Evolutionary conservation across 1,284 basidiomycete genomes (phyloP), one percentile per base, ranked within the genome.

Genomic region (Tilletiaria anomala): DNA sequence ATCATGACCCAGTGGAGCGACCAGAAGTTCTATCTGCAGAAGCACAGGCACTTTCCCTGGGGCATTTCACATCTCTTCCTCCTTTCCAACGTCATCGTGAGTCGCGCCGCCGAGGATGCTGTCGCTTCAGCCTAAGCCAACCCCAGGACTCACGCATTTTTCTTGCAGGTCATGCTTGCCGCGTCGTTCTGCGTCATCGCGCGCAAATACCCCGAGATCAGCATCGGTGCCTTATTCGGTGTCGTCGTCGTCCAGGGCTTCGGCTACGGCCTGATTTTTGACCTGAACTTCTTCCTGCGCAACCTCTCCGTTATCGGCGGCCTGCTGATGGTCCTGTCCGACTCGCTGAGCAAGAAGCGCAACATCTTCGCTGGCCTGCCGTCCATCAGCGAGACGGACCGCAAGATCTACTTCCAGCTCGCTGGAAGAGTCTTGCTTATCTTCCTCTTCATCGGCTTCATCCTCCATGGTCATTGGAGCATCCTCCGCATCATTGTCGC

Each of bases 271-370:
- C 80, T 91, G 61, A 87, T 91, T 57, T 91, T 89, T 68, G 93
- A 97, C 75, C 74, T 96, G 64, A 96, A 86, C 72, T 99, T 99
- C 76, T 99, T 99, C 85, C 80, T 97, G 35, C 83, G 86, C 67
- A 91, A 89, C 70, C 73, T 91, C 35, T 83, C 80, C 49, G 86
- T 91, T 59, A 81, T 91, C 46, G 86, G 86, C 46, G 86, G 86
- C 36, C 76, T 91, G 35, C 78, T 91, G 65, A 97, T 99, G 93
- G 89, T 96, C 38, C 87, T 99, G 70, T 88, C 82, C 50, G 93
- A 97, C 68, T 83, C 84, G 2, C 81, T 97, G 73, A 48, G 54
- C 12, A 77, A 82, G 70, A 86, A 82, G 72, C 80, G 81, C 60
- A 65, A 58, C 46, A 72, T 83, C 38, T 96, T 96, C 65, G 91